These are phyloP conservation scores for Xylaria scruposa DNA, from an alignment of 495 filamentous ascomycete species.

Conservation along the genomic window DNA sequence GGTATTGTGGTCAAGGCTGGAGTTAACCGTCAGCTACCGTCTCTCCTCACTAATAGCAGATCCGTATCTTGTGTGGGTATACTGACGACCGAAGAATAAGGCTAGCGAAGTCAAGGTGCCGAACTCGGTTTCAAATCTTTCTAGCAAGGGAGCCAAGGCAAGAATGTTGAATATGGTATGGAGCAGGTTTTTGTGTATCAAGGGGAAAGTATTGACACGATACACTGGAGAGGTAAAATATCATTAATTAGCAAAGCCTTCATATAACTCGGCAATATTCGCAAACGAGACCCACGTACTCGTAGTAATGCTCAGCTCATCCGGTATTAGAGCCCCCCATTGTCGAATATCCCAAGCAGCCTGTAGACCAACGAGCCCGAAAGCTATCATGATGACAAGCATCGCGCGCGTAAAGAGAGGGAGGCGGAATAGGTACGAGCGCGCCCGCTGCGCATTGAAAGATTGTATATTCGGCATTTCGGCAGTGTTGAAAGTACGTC, in stretches of 20 bases:
- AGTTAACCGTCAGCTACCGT: constrained; percentile 20
- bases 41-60: neutral
- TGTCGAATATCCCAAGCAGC: constrained; percentile 69
- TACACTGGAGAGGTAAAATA: constrained; percentile 71
- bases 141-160: constrained; percentile 81
- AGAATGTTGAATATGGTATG: constrained; percentile 81
- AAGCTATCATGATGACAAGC: constrained; percentile 67
- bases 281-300: constrained; percentile 62
- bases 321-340: constrained; percentile 81
- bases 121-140: constrained; percentile 92
- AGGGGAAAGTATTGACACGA: constrained; percentile 88
- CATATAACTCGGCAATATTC: neutral
- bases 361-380: constrained; percentile 71
- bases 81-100: constrained; percentile 89
- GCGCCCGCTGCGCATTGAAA: constrained; percentile 51
- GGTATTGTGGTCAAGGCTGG: constrained; percentile 76
- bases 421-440: constrained; percentile 79
- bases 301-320: constrained; percentile 71
- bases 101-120: constrained; percentile 85
- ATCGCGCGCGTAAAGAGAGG: constrained; percentile 85
- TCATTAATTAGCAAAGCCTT: constrained; percentile 24
- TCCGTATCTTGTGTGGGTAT: constrained; percentile 2
- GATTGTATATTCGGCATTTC: constrained; percentile 49
- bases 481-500: neutral
- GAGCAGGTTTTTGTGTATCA: constrained; percentile 82